These are phyloP conservation scores for Candida caryicola DNA, from an alignment of 805 yeast species.

Conservation along the genomic window DNA sequence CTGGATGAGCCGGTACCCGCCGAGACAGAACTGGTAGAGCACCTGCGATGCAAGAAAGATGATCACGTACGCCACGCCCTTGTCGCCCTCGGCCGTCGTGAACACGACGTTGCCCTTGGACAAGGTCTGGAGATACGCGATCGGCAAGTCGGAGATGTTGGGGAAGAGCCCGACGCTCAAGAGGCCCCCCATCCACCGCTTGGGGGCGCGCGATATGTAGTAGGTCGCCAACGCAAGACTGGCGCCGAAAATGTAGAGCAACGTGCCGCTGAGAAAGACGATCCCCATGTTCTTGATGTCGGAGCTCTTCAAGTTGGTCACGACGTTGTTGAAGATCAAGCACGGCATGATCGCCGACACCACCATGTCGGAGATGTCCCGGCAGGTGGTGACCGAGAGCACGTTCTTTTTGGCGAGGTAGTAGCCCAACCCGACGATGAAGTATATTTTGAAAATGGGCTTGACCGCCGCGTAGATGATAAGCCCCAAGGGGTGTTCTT, in stretches of 20 bases:
- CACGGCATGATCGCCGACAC: constrained; percentile 72
- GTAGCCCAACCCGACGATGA: constrained; percentile 67
- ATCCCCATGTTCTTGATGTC: constrained; percentile 74
- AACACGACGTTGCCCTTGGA: constrained; percentile 59
- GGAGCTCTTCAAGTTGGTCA: constrained; percentile 58
- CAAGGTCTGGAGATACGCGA: constrained; percentile 75
- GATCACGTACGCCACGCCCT: constrained; percentile 82
- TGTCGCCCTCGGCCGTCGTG: constrained; percentile 55
- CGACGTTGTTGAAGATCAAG: constrained; percentile 70
- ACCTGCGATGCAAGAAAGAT: constrained; percentile 70
- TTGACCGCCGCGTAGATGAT: constrained; percentile 77
- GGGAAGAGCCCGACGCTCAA: constrained; percentile 72
- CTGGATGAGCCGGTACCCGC: constrained; percentile 67
- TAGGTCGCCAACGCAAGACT: constrained; percentile 43
- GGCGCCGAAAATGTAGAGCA: constrained; percentile 52
- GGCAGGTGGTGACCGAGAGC: constrained; percentile 61
- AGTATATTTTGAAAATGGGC: constrained; percentile 81
- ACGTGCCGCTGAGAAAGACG: constrained; percentile 45
- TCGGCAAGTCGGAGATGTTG: constrained; percentile 79
- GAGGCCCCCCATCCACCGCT: constrained; percentile 73
- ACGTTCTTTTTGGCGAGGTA: constrained; percentile 60
- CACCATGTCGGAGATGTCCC: constrained; percentile 67
- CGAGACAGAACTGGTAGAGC: constrained; percentile 69
- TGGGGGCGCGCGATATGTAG: constrained; percentile 60
- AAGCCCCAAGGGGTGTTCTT: constrained; percentile 45